A percentile compares a stretch with the other conserved stretches of the same genome.
Evolutionary conservation across 768 basidiomycete species (phyloP).

Genomic region (Hypholoma sublateritium): DNA sequence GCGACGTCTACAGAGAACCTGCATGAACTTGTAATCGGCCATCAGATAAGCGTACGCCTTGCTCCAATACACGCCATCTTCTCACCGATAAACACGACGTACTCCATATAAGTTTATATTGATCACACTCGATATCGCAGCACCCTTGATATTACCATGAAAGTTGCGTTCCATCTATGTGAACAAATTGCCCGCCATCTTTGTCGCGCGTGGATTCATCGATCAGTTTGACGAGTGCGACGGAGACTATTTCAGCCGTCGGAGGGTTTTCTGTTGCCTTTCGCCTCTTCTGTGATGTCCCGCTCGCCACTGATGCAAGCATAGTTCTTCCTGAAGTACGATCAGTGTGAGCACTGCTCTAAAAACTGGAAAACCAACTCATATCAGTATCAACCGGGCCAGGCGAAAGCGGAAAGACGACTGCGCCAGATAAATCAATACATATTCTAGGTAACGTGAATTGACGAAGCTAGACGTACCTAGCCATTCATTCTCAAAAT

Average conservation of each 20-base stretch:
- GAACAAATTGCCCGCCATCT: background rate
- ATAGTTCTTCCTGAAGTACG: background rate
- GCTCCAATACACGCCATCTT: too few species aligned
- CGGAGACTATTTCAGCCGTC: background rate
- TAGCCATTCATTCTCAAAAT: constrained; percentile 6
- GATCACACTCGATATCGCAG: background rate
- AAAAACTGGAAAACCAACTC: background rate
- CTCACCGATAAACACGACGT: too few species aligned
- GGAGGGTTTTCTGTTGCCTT: background rate
- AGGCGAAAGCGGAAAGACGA: background rate
- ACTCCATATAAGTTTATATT: too few species aligned
- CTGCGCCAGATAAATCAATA: background rate
- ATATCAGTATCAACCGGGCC: background rate
- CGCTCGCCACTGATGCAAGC: background rate
- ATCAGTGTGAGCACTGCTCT: background rate
- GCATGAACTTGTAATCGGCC: too few species aligned
- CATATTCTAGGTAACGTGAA: background rate
- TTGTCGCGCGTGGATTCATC: background rate
- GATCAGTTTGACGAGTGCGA: background rate
- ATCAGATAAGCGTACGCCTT: too few species aligned
- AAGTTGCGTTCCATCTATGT: background rate
- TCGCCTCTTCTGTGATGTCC: background rate
- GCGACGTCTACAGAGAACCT: too few species aligned
- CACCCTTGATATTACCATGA: background rate
- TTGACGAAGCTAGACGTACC: background rate